Evolutionary conservation across 495 filamentous ascomycete genomes (phyloP).

Genomic region (Collariella sp.): DNA sequence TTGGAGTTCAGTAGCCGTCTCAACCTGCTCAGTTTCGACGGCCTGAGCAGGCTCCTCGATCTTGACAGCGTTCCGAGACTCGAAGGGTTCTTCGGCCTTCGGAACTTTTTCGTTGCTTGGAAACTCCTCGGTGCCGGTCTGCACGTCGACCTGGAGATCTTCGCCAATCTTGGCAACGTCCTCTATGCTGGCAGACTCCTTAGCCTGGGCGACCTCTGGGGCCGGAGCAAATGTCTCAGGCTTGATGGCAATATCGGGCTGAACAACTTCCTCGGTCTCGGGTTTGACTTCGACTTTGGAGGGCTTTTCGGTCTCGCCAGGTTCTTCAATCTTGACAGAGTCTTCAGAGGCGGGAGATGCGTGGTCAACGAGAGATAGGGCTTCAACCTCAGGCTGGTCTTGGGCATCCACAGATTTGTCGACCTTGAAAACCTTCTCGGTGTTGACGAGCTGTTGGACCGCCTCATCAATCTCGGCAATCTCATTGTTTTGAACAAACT

Average conservation of each 20-base stretch:
- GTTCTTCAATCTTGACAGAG: background rate
- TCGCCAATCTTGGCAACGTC: background rate
- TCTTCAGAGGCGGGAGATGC: background rate
- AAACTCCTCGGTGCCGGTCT: background rate
- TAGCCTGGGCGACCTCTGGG: background rate
- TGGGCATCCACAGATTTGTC: background rate
- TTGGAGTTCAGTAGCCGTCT: background rate
- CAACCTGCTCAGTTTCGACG: background rate
- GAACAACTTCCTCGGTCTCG: background rate
- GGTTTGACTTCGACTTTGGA: background rate
- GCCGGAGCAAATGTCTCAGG: slow-evolving; percentile 9
- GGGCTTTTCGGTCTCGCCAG: background rate
- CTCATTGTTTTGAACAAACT: background rate
- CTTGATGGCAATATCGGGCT: background rate
- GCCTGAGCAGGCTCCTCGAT: background rate
- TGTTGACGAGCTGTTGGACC: too few relatives aligned
- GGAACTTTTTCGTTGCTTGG: background rate
- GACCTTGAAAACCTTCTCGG: too few relatives aligned
- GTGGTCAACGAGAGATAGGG: background rate
- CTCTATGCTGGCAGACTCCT: background rate
- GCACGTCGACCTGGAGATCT: background rate
- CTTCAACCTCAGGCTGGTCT: background rate
- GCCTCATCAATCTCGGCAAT: background rate
- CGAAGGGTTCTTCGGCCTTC: background rate
- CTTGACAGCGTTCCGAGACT: background rate